phyloP scores from a whole-genome alignment of 2,329 filamentous ascomycete species.

The Botryotinia calthae region DNA sequence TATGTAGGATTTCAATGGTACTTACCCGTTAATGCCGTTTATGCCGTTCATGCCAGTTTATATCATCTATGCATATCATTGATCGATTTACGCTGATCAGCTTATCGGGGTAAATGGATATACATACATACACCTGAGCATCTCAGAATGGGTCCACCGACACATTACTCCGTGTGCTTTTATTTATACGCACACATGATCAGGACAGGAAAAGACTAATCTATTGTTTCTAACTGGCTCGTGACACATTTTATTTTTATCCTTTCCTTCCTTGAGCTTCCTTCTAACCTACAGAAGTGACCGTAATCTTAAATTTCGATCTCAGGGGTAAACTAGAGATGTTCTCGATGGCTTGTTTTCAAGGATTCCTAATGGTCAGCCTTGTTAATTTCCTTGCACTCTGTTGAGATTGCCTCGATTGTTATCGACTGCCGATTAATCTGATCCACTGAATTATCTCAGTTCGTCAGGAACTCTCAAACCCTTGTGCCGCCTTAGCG shows the following conservation, averaged over 20 bases:
- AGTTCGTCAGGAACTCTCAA: conserved; percentile 1
- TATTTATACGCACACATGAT: not conserved
- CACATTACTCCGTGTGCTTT: not conserved
- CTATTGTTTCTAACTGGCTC: conserved; percentile 10
- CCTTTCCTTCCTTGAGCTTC: conserved; percentile 16
- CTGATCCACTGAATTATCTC: conserved; percentile 16
- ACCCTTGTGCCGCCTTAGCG: conserved; percentile 18
- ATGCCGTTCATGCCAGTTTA: not conserved
- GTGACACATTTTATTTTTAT: conserved; percentile 7
- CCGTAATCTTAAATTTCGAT: conserved; percentile 22
- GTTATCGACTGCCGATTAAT: conserved; percentile 20
- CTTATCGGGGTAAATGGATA: not conserved
- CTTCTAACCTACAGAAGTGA: conserved; percentile 7
- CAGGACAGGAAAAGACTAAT: not conserved
- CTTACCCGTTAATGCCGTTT: not conserved
- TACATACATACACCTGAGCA: not conserved
- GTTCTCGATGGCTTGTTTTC: not conserved
- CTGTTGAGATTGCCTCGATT: conserved; percentile 20
- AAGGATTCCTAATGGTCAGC: conserved; percentile 18
- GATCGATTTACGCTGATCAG: conserved; percentile 7
- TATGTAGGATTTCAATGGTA: conserved; percentile 5
- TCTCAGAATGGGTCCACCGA: not conserved
- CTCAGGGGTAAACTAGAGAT: conserved; percentile 21
- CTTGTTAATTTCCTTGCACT: conserved; percentile 13
- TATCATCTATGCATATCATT: conserved; percentile 15